Evolutionary conservation across 2,329 filamentous ascomycete species (phyloP).

Genomic region (Neonectria neomacrospora): DNA sequence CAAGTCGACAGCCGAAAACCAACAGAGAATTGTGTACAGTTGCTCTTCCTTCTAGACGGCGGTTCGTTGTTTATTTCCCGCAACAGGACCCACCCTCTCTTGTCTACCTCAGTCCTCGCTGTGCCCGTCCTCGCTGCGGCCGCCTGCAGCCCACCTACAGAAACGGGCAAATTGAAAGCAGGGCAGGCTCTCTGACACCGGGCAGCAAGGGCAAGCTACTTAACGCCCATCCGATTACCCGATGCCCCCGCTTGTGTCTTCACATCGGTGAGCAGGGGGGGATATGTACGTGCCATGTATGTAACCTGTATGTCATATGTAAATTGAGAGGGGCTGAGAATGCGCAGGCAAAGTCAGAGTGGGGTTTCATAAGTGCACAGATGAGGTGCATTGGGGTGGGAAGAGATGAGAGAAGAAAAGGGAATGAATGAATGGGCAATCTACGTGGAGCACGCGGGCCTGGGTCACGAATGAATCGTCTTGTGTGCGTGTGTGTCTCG

Average conservation of each 20-base stretch:
- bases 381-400: neutral
- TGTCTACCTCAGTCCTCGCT: slow-evolving; percentile 1
- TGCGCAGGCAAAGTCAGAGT: slow-evolving; percentile 11
- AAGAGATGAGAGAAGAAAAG: neutral
- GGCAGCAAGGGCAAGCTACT: too few relatives aligned
- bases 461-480: slow-evolving; percentile 9
- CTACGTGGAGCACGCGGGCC: slow-evolving; percentile 13
- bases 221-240: slow-evolving; percentile 5
- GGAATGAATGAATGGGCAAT: slow-evolving; percentile 4
- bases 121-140: neutral
- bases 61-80: slow-evolving; percentile 9
- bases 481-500: slow-evolving; percentile 2
- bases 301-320: neutral
- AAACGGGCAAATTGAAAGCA: neutral
- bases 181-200: neutral
- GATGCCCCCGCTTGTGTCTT: neutral
- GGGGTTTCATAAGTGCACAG: neutral
- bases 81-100: slow-evolving; percentile 2
- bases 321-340: slow-evolving; percentile 9
- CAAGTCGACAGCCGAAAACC: slow-evolving; percentile 13
- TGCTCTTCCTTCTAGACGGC: neutral
- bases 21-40: slow-evolving; percentile 12
- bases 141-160: neutral
- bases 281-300: too few relatives aligned
- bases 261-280: slow-evolving; percentile 5